Evolutionary conservation across 73 alveolate genomes (phyloP), one percentile per base, ranked within the genome.

Genomic region (Tetrahymena elliotti): DNA sequence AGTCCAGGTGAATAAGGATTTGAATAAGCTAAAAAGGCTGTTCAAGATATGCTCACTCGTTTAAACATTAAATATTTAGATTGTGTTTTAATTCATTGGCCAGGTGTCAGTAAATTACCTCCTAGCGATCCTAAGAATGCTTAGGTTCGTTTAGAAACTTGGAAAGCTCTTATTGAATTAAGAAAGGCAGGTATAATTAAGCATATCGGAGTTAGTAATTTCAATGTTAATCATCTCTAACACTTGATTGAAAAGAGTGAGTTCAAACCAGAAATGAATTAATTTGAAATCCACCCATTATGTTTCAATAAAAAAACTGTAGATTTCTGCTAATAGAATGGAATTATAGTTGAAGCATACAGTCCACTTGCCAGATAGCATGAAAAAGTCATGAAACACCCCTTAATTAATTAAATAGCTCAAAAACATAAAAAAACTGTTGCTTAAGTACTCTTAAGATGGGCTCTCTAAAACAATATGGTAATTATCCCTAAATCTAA

Each of bases 1-100:
- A 83, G 96, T 31, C 94, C 98, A 18, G 83, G 36, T 8, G 95
- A 47, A 53, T 39, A 94, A 83, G 97, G 96, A 24, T 93, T 34
- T 34, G 93, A 93, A 12, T 35, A 93, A 11, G 94, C 97, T 22
- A 24, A 47, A 22, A 68, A 95, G 35, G 93, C 95, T 24, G 93
- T 94, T 16, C 35, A 92, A 52, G 53, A 95, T 52, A 92, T 94
- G 27, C 95, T 96, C 0, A 15, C 68, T 33, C 94, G 95, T 93
- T 68, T 96, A 35, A 93, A 96, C 38, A 93, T 95, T 31, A 96
- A 95, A 24, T 97, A 97, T 83, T 68, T 97, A 54, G 99, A 98
- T 96, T 94, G 97, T 93, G 97, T 97, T 35, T 94, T 98, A 83
- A 98, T 98, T 40, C 99, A 98, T 94, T 98, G 99, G 99, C 99